Base-by-base conservation (phyloP, 2,329 filamentous ascomycete species). In the Knufia fluminis region DNA sequence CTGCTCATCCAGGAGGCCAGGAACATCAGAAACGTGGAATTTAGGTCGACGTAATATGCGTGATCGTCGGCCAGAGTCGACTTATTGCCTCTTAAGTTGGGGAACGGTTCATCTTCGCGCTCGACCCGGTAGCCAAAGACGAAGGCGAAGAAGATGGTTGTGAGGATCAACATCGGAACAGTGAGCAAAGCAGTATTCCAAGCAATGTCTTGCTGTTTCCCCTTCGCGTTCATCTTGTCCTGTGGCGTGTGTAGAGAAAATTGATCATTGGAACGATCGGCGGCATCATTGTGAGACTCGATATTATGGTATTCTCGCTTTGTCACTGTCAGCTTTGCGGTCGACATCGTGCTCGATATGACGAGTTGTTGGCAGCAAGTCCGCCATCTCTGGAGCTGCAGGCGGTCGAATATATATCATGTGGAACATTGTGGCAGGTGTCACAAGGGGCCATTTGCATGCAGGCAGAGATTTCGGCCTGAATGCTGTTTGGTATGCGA, bases 1-100 rank as follows among this genome's bases (percentile, higher is more conserved):
- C 55, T 60, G 41, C 60, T 62, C 20, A 54, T 55, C 57, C 57
- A 60, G 9, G 55, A 59, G 2, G 57, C 57, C 35, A 60, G 52
- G 16, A 51, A 55, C 17, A 55, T 55, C 26, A 60, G 50, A 8
- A 42, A 51, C 12, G 57, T 57, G 10, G 57, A 54, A 47, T 55
- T 60, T 39, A 58, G 42, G 12, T 54, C 28, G 3, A 60, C 57
- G 23, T 51, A 56, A 39, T 53, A 58, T 14, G 47, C 54, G n/a
- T 39, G 33, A 1, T 43, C 12, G n/a, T 54, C 57, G 42, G 38
- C 40, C 6, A 31, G 9, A 7, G 17, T 20, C 6, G 23, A 31
- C 4, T 10, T 10, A 20, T 31, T 40, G 38, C 38, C 23, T 17
- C 16, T 20, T 7, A 45, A 26, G 6, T 19, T 31, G 4, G 24